Conservation (phyloP, 73 alveolate species). For the Paramecium biaurelia region DNA sequence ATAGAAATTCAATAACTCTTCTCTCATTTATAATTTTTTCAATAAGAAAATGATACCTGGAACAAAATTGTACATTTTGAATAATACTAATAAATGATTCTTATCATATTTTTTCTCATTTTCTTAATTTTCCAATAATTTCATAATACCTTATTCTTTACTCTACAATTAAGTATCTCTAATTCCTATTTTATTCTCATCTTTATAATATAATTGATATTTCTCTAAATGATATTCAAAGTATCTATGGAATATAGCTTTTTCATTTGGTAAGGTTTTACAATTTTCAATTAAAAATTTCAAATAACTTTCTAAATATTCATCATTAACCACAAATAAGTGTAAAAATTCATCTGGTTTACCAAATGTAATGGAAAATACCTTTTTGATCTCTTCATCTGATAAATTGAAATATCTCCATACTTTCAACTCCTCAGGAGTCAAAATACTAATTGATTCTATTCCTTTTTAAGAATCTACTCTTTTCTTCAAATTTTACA, state of each 20-base stretch:
- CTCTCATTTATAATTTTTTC: slow-evolving; percentile 72
- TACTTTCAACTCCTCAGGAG: slow-evolving; percentile 42
- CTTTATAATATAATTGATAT: slow-evolving; percentile 45
- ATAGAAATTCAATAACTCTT: slow-evolving; percentile 81
- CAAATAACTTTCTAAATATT: slow-evolving; percentile 44
- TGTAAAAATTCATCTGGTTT: slow-evolving; percentile 62
- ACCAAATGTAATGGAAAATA: background rate
- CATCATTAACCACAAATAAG: slow-evolving; percentile 51
- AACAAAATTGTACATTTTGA: slow-evolving; percentile 76
- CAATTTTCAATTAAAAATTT: slow-evolving; percentile 47
- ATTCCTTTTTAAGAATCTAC: background rate
- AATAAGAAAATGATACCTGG: slow-evolving; percentile 80
- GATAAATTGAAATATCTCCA: slow-evolving; percentile 31
- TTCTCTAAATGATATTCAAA: slow-evolving; percentile 80
- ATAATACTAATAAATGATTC: slow-evolving; percentile 81
- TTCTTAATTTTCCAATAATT: slow-evolving; percentile 68
- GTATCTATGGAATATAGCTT: slow-evolving; percentile 78
- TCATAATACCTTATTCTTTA: slow-evolving; percentile 73
- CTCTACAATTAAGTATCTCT: slow-evolving; percentile 23
- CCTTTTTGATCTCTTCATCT: slow-evolving; percentile 13
- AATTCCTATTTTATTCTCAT: background rate
- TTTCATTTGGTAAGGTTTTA: slow-evolving; percentile 52
- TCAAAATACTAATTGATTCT: background rate
- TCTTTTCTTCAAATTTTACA: background rate
- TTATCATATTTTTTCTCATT: slow-evolving; percentile 73